Conservation (phyloP, 2,329 filamentous ascomycete genomes). For the Sporothrix phasma region DNA sequence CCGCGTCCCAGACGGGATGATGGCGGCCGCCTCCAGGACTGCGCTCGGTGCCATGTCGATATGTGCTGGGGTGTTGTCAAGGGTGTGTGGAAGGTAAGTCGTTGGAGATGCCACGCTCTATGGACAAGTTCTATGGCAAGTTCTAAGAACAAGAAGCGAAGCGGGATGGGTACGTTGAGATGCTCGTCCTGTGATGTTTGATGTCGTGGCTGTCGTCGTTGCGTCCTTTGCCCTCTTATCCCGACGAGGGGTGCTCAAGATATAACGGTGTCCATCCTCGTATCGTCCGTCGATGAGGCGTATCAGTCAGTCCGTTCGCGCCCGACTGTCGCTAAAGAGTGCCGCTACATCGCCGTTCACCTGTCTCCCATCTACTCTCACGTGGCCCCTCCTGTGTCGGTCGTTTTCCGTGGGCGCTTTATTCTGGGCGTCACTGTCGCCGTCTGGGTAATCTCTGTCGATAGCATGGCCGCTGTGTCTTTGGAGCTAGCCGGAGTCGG, state of each 20-base stretch:
- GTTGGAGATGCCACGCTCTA: background rate
- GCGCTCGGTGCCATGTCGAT: slow-evolving; percentile 7
- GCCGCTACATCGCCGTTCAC: background rate
- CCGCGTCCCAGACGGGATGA: background rate
- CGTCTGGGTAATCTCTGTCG: background rate
- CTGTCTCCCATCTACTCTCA: background rate
- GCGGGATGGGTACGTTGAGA: background rate
- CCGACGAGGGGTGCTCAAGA: background rate
- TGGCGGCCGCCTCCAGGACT: background rate
- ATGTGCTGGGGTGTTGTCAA: background rate
- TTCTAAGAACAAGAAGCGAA: background rate
- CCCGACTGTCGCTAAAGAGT: background rate
- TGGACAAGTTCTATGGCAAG: too few relatives aligned
- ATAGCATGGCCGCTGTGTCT: background rate
- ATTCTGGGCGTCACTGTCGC: background rate
- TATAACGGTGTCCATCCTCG: background rate
- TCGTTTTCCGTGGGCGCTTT: background rate
- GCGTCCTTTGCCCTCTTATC: background rate
- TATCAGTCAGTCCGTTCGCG: background rate
- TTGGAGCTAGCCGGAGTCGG: background rate
- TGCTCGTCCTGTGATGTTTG: background rate
- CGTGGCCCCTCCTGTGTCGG: background rate
- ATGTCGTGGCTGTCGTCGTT: background rate
- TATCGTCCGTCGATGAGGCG: background rate
- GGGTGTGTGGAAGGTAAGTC: background rate